Conservation (phyloP, 2,329 filamentous ascomycete species). For the Phaeosphaeriaceae sp. region DNA sequence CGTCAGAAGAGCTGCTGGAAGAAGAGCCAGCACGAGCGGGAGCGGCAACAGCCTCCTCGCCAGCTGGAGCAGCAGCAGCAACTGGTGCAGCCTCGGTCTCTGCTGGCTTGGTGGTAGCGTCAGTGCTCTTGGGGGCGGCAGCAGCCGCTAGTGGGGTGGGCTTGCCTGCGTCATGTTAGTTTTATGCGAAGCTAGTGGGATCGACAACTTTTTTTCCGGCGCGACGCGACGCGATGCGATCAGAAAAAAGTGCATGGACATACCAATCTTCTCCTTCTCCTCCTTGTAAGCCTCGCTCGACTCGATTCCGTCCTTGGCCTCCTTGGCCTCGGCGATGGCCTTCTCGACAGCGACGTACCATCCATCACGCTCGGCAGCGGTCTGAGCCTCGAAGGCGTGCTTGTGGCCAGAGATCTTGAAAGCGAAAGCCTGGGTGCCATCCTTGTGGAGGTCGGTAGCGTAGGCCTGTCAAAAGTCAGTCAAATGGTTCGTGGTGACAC, state of each 20-base stretch:
- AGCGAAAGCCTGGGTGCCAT: slow-evolving; percentile 81
- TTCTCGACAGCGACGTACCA: slow-evolving; percentile 81
- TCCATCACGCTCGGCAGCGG: slow-evolving; percentile 82
- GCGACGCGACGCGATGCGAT: slow-evolving; percentile 26
- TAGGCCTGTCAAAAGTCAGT: slow-evolving; percentile 63
- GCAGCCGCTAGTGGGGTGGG: slow-evolving; percentile 51
- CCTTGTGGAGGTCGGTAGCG: slow-evolving; percentile 75
- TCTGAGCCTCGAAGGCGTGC: slow-evolving; percentile 86
- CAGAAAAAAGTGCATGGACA: slow-evolving; percentile 39
- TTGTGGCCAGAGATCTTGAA: slow-evolving; percentile 88
- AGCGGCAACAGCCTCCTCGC: slow-evolving; percentile 25
- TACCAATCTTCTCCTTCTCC: slow-evolving; percentile 75
- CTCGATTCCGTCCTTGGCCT: slow-evolving; percentile 74
- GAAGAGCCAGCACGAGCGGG: slow-evolving; percentile 50
- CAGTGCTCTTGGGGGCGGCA: slow-evolving; percentile 56
- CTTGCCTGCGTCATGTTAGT: slow-evolving; percentile 52
- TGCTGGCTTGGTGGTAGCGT: slow-evolving; percentile 51
- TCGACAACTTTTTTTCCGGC: slow-evolving; percentile 16
- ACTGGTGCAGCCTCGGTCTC: slow-evolving; percentile 39
- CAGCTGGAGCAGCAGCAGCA: slow-evolving; percentile 21
- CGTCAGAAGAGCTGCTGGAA: slow-evolving; percentile 53
- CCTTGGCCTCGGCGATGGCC: slow-evolving; percentile 74
- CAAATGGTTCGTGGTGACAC: background rate
- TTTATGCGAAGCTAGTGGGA: slow-evolving; percentile 42
- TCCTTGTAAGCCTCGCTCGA: slow-evolving; percentile 89